Evolutionary conservation across 2,329 filamentous ascomycete species (phyloP), one percentile per base, ranked within the genome.

Genomic region (Sphaerulina populicola): DNA sequence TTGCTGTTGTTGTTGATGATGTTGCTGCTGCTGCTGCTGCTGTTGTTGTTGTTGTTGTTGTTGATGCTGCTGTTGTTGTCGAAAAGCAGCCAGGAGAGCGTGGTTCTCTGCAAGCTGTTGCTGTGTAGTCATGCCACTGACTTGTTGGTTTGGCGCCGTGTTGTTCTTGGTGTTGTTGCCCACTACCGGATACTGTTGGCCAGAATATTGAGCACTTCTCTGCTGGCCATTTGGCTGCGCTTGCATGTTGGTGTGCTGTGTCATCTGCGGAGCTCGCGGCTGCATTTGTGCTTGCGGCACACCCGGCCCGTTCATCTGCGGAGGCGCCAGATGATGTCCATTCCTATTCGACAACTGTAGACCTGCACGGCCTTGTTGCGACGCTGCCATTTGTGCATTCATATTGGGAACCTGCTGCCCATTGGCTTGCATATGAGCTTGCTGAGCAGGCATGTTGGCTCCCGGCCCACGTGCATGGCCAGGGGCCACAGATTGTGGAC

Each of bases 271-370:
- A 37, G 54, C 38, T 39, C 55, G 54, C n/a, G 56, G 40, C 41
- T 64, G 61, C 62, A 68, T 67, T 36, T 62, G 85, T 21, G 84
- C 82, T 64, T 86, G 83, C 35, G 82, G 80, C 21, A 86, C 75
- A 41, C 78, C 78, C 53, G 80, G 80, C 2, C 48, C 74, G 61
- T 69, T 79, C 75, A 63, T 77, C 67, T 66, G 62, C 4, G 64
- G 76, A 74, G 61, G 75, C 65, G 58, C 77, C 70, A 61, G 71
- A 71, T 68, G 80, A 2, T 27, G 23, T 6, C 68, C 68, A 49
- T 74, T 73, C 12, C 59, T 55, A 14, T 77, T 71, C 31, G 73
- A 74, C 58, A 72, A 73, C 54, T 72, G 71, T 58, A 78, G 65
- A 29, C 52, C 49, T n/a, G 54, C 51, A 15, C 59, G 48, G 8